Base-by-base conservation (phyloP, 345 rosid species). In the Ceriops decandra region DNA sequence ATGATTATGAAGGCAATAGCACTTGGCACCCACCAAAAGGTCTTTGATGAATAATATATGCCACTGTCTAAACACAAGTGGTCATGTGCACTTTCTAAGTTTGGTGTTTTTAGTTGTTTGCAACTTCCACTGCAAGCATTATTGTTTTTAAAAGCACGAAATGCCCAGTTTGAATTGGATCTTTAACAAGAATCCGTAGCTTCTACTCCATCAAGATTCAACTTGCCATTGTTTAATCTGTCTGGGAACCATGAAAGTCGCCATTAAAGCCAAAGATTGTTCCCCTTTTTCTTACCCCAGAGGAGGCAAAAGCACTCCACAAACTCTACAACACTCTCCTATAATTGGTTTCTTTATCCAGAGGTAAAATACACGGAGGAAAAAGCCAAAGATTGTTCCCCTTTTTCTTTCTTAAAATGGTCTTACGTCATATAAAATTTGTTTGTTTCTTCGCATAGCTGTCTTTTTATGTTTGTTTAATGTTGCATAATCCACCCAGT, bases 171-270 rank as follows among this genome's bases (percentile, higher is more conserved):
- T 58, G 71, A 77, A 62, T 66, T n/a, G 62, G 33, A 70, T 70
- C 61, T 58, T 53, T 32, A 69, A 65, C 56, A 36, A 71, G 79
- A 64, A 82, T 78, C 57, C 71, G 64, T 75, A n/a, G 64, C 52
- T 38, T 54, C 52, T 63, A 76, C 76, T 73, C 74, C 79, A 70
- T 63, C 73, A 53, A 72, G 71, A 72, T 69, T 69, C 76, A 64
- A 42, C 26, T 64, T 65, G 36, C 26, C 56, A 38, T 27, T 61
- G 60, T 70, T 52, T 64, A 65, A 64, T 38, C 19, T 67, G 58
- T 60, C 74, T 66, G 63, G 60, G 42, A 62, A 73, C 69, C 69
- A 7, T 53, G 54, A 69, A 68, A 26, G 20, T 47, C 36, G 9
- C 11, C 52, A 17, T 30, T 65, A 16, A 30, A 19, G 2, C 59